Conservation (phyloP, 163 green algal genomes). For the Coccomyxa subellipsoidea region DNA sequence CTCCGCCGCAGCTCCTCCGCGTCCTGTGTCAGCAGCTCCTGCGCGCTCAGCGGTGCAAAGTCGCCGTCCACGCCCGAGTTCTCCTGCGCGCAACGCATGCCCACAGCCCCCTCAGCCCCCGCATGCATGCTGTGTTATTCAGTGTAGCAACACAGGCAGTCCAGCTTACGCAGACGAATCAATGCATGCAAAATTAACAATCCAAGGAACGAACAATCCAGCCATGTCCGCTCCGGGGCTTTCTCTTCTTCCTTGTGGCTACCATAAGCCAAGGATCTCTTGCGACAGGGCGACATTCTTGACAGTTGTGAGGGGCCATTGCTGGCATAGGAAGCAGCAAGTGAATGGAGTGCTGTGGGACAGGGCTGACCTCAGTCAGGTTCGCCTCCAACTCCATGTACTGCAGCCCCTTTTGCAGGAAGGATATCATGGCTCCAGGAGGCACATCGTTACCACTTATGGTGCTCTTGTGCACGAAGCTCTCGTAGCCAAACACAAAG, state of each 20-base stretch:
- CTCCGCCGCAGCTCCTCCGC: slow-evolving; percentile 75
- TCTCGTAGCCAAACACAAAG: slow-evolving; percentile 93
- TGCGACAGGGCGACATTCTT: too few relatives aligned
- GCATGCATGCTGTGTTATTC: too few relatives aligned
- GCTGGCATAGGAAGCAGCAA: too few relatives aligned
- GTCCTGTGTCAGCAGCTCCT: slow-evolving; percentile 88
- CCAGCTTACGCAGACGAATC: too few relatives aligned
- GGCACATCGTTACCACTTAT: slow-evolving; percentile 85
- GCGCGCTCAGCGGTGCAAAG: slow-evolving; percentile 76
- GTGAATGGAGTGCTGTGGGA: too few relatives aligned
- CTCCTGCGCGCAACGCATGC: slow-evolving; percentile 46
- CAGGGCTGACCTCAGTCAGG: slow-evolving; percentile 64
- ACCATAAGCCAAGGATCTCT: too few relatives aligned
- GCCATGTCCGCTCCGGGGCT: too few relatives aligned
- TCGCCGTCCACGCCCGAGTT: slow-evolving; percentile 73
- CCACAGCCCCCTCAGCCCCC: not conserved
- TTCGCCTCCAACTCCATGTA: slow-evolving; percentile 97
- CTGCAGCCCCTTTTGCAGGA: slow-evolving; percentile 95
- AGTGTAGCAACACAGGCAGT: too few relatives aligned
- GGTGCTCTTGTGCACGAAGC: slow-evolving; percentile 52
- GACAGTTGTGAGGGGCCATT: too few relatives aligned
- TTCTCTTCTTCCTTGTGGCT: too few relatives aligned
- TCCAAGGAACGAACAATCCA: too few relatives aligned
- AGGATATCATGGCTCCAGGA: slow-evolving; percentile 85
- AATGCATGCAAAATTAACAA: too few relatives aligned